Evolutionary conservation across 139 green algal genomes (phyloP).

Genomic region (Chlorella sp.): DNA sequence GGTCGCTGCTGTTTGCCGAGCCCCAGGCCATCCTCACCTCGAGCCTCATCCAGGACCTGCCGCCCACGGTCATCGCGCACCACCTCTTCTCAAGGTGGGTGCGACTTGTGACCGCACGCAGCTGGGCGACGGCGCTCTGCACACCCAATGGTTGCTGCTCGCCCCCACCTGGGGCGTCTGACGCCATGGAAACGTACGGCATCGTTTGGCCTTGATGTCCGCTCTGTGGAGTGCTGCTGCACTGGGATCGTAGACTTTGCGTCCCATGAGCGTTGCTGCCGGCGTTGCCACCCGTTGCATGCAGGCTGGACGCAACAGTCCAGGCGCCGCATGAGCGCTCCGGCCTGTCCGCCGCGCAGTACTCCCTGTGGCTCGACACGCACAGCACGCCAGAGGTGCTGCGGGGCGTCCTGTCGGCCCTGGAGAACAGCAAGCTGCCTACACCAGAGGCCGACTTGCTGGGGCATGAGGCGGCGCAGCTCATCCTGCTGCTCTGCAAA

Average conservation of each 20-base stretch:
- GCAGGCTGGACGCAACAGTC: constrained; percentile 57
- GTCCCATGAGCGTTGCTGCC: no score
- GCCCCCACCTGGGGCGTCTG: background rate
- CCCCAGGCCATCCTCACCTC: constrained; percentile 14
- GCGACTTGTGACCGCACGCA: no score
- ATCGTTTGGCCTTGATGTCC: background rate
- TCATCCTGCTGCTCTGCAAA: background rate
- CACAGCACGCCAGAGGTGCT: constrained; percentile 41
- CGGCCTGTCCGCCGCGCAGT: constrained; percentile 69
- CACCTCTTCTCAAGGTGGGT: constrained; percentile 76
- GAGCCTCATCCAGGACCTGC: constrained; percentile 60
- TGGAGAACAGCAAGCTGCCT: background rate
- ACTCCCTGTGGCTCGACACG: constrained; percentile 90
- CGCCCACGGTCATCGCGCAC: constrained; percentile 62
- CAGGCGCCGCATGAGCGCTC: constrained; percentile 66
- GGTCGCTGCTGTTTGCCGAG: constrained; percentile 25
- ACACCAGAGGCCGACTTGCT: background rate
- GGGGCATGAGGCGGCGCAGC: background rate
- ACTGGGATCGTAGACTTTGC: background rate
- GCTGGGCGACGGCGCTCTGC: no score
- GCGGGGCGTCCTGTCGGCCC: background rate
- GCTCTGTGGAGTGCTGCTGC: background rate
- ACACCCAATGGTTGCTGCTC: no score
- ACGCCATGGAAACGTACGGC: no score
- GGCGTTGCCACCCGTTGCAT: constrained; percentile 67